A percentile compares a stretch with the other conserved stretches of the same genome.
phyloP scores from a whole-genome alignment of 1,284 basidiomycete species.

The Pyrrhoderma noxium region DNA sequence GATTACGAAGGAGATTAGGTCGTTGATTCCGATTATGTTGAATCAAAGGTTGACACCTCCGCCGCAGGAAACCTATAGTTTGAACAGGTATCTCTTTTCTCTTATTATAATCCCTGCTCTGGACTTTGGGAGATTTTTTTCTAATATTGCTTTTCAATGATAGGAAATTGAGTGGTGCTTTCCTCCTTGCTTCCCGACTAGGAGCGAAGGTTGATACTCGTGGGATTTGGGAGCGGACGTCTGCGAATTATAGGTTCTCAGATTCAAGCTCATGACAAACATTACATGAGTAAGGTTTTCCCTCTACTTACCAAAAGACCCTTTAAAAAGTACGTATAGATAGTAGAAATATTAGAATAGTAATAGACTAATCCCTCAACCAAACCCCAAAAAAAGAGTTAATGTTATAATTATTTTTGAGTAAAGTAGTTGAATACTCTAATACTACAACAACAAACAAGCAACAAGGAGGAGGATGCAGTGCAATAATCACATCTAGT shows the following conservation, averaged over 20 bases:
- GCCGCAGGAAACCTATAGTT: slow-evolving; percentile 88
- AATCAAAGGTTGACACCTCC: slow-evolving; percentile 86
- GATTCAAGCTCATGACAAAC: background rate
- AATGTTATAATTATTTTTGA: slow-evolving; percentile 11
- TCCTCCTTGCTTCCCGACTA: slow-evolving; percentile 83
- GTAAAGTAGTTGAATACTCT: slow-evolving; percentile 12
- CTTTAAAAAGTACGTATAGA: too few relatives aligned
- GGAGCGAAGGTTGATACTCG: slow-evolving; percentile 72
- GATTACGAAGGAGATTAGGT: slow-evolving; percentile 70
- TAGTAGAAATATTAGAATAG: too few relatives aligned
- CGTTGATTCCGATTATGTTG: slow-evolving; percentile 88
- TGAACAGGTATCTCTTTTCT: slow-evolving; percentile 60
- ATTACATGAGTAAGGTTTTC: background rate
- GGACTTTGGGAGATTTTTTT: slow-evolving; percentile 1
- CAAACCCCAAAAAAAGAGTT: background rate
- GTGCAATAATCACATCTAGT: background rate
- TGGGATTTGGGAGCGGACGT: slow-evolving; percentile 65
- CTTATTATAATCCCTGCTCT: background rate
- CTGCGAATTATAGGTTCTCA: slow-evolving; percentile 27
- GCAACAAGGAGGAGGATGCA: background rate
- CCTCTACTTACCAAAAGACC: too few relatives aligned
- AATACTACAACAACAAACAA: slow-evolving; percentile 1
- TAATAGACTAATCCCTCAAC: too few relatives aligned
- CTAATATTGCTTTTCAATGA: slow-evolving; percentile 2
- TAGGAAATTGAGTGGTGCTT: slow-evolving; percentile 90